phyloP scores from a whole-genome alignment of 306 rosid genomes.

The Coriaria nepalensis region DNA sequence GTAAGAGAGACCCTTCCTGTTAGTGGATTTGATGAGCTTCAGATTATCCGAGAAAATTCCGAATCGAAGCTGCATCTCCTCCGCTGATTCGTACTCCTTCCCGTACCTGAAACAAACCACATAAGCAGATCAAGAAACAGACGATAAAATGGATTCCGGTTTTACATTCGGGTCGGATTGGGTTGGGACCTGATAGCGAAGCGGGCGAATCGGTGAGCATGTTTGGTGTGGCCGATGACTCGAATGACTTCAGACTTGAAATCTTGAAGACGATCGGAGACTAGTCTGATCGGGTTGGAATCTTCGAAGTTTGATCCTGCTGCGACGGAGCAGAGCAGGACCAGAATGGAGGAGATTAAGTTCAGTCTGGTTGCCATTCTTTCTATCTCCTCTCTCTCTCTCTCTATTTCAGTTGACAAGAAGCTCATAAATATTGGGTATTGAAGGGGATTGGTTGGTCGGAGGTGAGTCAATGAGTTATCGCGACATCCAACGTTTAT shows the following conservation, averaged over 20 bases:
- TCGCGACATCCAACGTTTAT: no score
- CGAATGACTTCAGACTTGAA: conserved; percentile 35
- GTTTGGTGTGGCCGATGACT: conserved; percentile 44
- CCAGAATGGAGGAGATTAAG: conserved; percentile 15
- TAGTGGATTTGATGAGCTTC: conserved; percentile 51
- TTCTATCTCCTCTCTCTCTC: conserved; percentile 1
- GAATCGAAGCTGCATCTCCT: conserved; percentile 58
- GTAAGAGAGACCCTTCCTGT: conserved; percentile 44
- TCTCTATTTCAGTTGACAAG: no score
- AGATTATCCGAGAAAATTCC: conserved; percentile 52
- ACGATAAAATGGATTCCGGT: not conserved
- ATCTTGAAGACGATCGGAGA: conserved; percentile 36
- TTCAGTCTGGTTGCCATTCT: conserved; percentile 38
- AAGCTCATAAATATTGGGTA: no score
- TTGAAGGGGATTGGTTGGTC: no score
- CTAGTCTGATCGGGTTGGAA: conserved; percentile 56
- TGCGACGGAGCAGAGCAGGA: conserved; percentile 29
- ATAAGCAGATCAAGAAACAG: not conserved
- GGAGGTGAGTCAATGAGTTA: no score
- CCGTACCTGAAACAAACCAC: conserved; percentile 26
- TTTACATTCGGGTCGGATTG: no score
- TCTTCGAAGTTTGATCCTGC: conserved; percentile 50
- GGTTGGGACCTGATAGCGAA: conserved; percentile 39
- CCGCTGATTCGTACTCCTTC: conserved; percentile 48
- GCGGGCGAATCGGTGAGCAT: conserved; percentile 60